Base-by-base conservation (phyloP, 208 protist species). In the Tetramitus jugosus region DNA sequence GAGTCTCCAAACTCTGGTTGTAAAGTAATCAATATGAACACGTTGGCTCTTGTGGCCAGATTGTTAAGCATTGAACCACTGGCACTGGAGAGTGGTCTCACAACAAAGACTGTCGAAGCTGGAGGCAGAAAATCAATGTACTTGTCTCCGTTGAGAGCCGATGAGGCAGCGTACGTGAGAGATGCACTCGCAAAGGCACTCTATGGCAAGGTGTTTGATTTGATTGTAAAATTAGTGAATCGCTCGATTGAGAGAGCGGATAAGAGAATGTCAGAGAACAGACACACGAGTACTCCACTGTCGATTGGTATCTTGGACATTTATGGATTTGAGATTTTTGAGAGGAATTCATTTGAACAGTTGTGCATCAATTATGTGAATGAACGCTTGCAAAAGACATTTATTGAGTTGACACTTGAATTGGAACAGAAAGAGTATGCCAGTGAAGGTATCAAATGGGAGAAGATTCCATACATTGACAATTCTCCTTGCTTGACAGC, bases 351-450 rank as follows among this genome's bases (percentile, higher is more conserved):
- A 33, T 97, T 98, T 78, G 95, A 98, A 82, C 96, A 99, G 85
- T 96, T 99, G 43, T 98, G 95, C 87, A 99, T 98, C 83, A 98
- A 99, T 84, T 99, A 97, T 81, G 93, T 96, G 52, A 99, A 99
- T 78, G 97, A 98, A 83, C 98, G 97, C 84, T 83, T 99, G 31
- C 97, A 98, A 82, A 95, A 99, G 82, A 96, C 98, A 67, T 99
- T 99, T 81, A 98, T 98, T 77, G 91, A 98, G 53, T 87, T 98
- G 53, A 98, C 96, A 8, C 84, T 99, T 20, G 94, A 96, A 78
- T 86, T 40, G 60, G 95, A 97, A 83, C 96, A 98, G 84, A 92
- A 96, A 81, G 95, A 98, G 79, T 99, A 99, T 83, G 84, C 85
- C 3, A 78, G 83, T 2, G 96, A 99, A 80, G 86, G 87, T 43